These are phyloP conservation scores for Apiospora koreana DNA, from an alignment of 2,329 filamentous ascomycete genomes.

Conservation along the genomic window DNA sequence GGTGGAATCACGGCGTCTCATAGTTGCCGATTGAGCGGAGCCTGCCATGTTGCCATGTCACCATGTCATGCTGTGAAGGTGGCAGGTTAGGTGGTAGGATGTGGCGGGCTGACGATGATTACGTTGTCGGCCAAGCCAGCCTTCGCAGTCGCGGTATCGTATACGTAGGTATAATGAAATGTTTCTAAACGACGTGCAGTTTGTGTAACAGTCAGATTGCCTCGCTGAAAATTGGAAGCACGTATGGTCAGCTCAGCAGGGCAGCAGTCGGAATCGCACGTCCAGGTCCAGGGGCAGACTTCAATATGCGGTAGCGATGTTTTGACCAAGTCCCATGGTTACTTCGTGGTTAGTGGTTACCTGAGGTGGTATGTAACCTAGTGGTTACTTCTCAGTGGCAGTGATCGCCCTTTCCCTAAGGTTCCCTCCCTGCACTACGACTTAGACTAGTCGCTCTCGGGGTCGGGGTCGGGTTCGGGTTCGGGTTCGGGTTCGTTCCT, in stretches of 20 bases:
- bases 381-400: too few species aligned
- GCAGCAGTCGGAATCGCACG: too few species aligned
- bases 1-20: background rate
- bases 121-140: background rate
- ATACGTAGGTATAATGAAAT: background rate
- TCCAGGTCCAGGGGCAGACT: background rate
- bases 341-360: background rate
- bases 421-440: too few species aligned
- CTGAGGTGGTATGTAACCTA: too few species aligned
- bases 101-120: background rate
- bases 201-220: too few species aligned
- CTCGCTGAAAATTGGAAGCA: too few species aligned
- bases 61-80: background rate
- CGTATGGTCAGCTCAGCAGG: too few species aligned
- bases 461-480: too few species aligned
- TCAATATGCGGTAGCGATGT: background rate
- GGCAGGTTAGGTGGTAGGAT: too few species aligned
- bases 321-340: background rate
- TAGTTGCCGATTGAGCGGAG: background rate
- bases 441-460: too few species aligned
- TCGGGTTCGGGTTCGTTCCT: background rate
- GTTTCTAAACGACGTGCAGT: too few species aligned
- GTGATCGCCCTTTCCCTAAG: background rate
- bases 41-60: background rate
- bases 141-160: background rate